Conservation (phyloP, 495 filamentous ascomycete genomes). For the Hypomontagnella submonticulosa region DNA sequence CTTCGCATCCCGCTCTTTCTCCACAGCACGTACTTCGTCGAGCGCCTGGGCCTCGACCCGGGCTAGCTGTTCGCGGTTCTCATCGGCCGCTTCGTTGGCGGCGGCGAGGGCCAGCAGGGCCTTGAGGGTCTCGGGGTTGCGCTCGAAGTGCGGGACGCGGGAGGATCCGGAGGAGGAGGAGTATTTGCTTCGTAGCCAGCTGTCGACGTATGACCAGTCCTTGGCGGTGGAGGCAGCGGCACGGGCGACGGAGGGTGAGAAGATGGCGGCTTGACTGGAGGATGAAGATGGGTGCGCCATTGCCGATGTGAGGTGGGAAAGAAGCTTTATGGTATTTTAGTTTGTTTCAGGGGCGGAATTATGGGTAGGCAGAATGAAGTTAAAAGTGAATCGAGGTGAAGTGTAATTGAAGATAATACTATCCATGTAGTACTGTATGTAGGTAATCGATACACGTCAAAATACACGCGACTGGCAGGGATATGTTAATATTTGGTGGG, state of each 20-base stretch:
- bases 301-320: background rate
- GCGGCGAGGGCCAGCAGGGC: slow-evolving; percentile 78
- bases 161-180: slow-evolving; percentile 47
- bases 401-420: background rate
- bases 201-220: slow-evolving; percentile 89
- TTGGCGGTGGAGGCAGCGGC: slow-evolving; percentile 73
- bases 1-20: slow-evolving; percentile 45
- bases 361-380: background rate
- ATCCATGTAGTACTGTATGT: background rate
- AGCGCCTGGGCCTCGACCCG: slow-evolving; percentile 70
- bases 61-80: slow-evolving; percentile 69
- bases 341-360: too few relatives aligned
- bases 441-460: slow-evolving; percentile 8
- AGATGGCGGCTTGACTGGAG: slow-evolving; percentile 62
- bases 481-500: slow-evolving; percentile 22
- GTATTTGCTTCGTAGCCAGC: slow-evolving; percentile 80
- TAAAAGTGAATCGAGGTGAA: background rate
- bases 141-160: slow-evolving; percentile 73
- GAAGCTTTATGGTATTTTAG: background rate
- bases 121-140: slow-evolving; percentile 83
- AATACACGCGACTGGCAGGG: slow-evolving; percentile 35
- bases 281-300: slow-evolving; percentile 59
- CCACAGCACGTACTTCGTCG: slow-evolving; percentile 62
- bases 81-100: slow-evolving; percentile 84
- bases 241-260: slow-evolving; percentile 76